Conservation (phyloP, 768 basidiomycete species). For the Mycena floridula region DNA sequence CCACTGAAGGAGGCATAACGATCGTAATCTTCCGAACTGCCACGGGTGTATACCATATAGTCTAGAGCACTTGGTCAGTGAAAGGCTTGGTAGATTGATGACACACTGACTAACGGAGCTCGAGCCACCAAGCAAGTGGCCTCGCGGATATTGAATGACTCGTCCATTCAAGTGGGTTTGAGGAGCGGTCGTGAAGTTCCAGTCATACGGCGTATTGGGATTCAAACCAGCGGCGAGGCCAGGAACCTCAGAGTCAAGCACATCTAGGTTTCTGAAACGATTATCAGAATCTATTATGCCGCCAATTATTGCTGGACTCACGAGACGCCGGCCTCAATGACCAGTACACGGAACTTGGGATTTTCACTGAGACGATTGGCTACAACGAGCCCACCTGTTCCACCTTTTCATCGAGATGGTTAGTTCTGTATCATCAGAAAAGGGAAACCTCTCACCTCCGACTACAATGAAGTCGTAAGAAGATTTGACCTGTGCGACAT, state of each 20-base stretch:
- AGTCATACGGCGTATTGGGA: constrained; percentile 10
- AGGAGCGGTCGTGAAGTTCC: constrained; percentile 21
- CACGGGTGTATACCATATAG: constrained; percentile 21
- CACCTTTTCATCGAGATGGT: no score
- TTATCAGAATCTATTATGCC: no score
- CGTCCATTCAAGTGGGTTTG: constrained; percentile 16
- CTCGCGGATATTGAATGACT: constrained; percentile 15
- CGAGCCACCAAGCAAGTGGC: constrained; percentile 18
- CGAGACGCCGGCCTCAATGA: no score
- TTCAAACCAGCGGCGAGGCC: constrained; percentile 2
- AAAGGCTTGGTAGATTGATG: background rate
- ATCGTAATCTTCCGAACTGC: constrained; percentile 40
- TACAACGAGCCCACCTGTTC: no score
- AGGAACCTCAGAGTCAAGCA: constrained; percentile 2
- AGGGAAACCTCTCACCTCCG: no score
- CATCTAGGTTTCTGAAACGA: background rate
- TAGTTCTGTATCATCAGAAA: no score
- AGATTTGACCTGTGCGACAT: no score
- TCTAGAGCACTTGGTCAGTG: constrained; percentile 1
- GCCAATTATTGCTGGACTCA: no score
- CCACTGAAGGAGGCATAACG: constrained; percentile 40
- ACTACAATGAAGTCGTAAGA: no score
- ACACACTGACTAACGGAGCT: constrained; percentile 16
- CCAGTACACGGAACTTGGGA: no score
- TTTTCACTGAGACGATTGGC: no score